Evolutionary conservation across 192 early-diverging fungal species (phyloP).

Genomic region (Coemansia sp.): DNA sequence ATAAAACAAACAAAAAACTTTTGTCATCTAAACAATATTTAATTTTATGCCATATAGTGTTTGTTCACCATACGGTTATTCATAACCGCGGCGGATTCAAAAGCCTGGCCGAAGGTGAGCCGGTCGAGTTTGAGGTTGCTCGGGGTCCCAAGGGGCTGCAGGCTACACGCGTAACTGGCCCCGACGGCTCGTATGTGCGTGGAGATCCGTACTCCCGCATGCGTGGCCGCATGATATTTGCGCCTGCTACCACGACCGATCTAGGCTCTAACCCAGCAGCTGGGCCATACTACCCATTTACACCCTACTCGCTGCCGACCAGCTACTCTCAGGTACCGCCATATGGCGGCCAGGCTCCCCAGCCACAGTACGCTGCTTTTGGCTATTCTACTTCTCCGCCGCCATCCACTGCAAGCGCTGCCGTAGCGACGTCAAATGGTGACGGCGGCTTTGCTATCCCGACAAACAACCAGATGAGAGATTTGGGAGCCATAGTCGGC

Average conservation of each 20-base stretch:
- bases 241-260: not conserved
- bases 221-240: conserved; percentile 7
- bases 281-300: conserved; percentile 14
- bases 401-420: conserved; percentile 2
- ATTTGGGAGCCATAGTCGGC: conserved; percentile 2
- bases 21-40: conserved; percentile 7
- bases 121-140: conserved; percentile 69
- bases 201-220: conserved; percentile 68
- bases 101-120: conserved; percentile 67
- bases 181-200: conserved; percentile 66
- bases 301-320: conserved; percentile 18
- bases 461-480: conserved; percentile 2
- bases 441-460: conserved; percentile 20
- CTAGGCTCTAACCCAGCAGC: not conserved
- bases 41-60: conserved; percentile 53
- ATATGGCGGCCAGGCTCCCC: conserved; percentile 26
- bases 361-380: conserved; percentile 22
- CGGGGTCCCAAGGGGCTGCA: conserved; percentile 80
- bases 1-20: not conserved
- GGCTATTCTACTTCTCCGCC: conserved; percentile 16
- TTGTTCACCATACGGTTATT: conserved; percentile 79
- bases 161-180: conserved; percentile 80
- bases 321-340: conserved; percentile 25
- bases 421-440: not conserved
- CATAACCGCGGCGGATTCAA: conserved; percentile 75